Conservation (phyloP, 1,284 basidiomycete genomes). For the Naganishia sp. region DNA sequence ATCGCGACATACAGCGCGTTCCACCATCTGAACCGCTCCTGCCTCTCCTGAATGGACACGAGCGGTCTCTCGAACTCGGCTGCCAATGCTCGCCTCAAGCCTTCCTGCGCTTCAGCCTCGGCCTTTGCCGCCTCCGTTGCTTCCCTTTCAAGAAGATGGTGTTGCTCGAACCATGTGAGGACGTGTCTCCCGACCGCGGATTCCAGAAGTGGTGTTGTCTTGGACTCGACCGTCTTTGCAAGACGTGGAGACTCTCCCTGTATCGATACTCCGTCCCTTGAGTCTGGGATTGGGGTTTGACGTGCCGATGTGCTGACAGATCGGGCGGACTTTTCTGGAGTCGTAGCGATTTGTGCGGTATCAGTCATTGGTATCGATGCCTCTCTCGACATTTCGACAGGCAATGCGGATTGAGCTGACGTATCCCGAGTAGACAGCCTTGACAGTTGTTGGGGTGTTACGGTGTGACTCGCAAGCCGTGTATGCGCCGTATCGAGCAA, state of each 20-base stretch:
- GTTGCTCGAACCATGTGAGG: constrained; percentile 1
- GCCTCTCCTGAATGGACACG: background rate
- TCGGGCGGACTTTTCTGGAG: no score
- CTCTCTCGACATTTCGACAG: no score
- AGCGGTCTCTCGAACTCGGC: background rate
- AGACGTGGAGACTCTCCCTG: background rate
- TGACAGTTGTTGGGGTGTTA: no score
- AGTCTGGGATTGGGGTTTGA: no score
- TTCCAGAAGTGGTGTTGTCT: background rate
- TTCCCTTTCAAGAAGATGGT: constrained; percentile 7
- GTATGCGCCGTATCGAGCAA: no score
- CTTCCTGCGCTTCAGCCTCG: background rate
- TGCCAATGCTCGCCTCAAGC: background rate
- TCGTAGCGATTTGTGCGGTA: no score
- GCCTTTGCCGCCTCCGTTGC: background rate
- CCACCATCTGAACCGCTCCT: background rate
- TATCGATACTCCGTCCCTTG: background rate
- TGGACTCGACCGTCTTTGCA: background rate
- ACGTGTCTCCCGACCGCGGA: constrained; percentile 1
- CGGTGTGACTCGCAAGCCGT: no score
- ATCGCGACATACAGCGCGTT: background rate
- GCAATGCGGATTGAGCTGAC: no score
- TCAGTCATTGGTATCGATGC: no score
- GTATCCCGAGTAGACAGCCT: no score
- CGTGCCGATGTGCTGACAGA: no score